These are phyloP conservation scores for Henningerozyma blattae DNA, from an alignment of 805 yeast species.

Conservation along the genomic window DNA sequence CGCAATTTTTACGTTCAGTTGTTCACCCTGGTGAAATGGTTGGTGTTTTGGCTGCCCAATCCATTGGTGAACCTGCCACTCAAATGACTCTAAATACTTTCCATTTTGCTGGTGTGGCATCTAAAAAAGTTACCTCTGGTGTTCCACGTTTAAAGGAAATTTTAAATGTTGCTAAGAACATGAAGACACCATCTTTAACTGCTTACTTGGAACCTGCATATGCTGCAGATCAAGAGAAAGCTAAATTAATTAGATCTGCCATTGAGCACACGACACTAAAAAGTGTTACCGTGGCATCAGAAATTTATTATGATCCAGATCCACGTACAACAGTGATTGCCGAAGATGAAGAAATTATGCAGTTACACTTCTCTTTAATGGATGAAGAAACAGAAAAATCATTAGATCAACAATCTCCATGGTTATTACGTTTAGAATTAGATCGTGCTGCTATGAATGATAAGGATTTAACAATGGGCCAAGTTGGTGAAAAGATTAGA, in stretches of 20 bases:
- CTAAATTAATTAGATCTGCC: constrained; percentile 91
- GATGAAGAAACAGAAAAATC: constrained; percentile 95
- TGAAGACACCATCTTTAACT: constrained; percentile 98
- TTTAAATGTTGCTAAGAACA: constrained; percentile 94
- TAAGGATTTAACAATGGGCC: constrained; percentile 94
- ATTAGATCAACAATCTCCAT: constrained; percentile 90
- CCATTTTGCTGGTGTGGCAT: constrained; percentile 97
- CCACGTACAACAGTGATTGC: constrained; percentile 94
- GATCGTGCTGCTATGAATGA: constrained; percentile 99
- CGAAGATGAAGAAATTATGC: constrained; percentile 95
- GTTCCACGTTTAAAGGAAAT: constrained; percentile 97
- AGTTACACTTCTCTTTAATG: constrained; percentile 93
- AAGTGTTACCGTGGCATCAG: constrained; percentile 95
- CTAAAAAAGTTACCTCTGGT: constrained; percentile 92
- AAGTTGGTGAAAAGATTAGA: constrained; percentile 91
- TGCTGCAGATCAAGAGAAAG: constrained; percentile 83
- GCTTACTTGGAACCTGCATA: constrained; percentile 77
- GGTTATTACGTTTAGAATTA: constrained; percentile 91
- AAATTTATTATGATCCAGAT: constrained; percentile 95
- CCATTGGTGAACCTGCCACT: constrained; percentile 97
- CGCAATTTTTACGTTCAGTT: constrained; percentile 82
- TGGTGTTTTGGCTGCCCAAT: constrained; percentile 94
- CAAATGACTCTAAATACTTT: constrained; percentile 96
- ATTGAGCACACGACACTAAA: constrained; percentile 92
- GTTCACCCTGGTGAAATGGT: constrained; percentile 99